Conservation (phyloP, 2,329 filamentous ascomycete species). For the Stemphylium vesicarium region DNA sequence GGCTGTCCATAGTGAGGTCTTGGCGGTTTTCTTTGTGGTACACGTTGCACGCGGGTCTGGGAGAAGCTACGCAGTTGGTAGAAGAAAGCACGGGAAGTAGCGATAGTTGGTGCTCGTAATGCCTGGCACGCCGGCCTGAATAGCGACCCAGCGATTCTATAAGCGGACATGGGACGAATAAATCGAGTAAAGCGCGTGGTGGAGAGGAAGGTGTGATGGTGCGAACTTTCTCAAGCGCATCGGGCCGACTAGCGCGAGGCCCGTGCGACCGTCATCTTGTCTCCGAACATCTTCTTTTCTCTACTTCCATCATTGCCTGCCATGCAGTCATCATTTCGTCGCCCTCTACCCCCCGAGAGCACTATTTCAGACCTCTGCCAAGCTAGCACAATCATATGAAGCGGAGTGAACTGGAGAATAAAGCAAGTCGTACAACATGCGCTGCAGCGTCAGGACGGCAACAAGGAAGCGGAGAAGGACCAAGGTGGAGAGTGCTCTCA, state of each 20-base stretch:
- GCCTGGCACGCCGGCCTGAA: conserved; percentile 5
- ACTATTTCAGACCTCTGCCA: no score
- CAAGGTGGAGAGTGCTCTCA: no score
- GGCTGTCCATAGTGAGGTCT: conserved; percentile 8
- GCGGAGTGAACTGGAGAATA: no score
- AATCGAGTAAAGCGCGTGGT: conserved; percentile 1
- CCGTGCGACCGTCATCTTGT: conserved; percentile 1
- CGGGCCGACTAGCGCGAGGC: conserved; percentile 13
- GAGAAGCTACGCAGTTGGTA: conserved; percentile 7
- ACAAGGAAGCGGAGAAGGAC: no score
- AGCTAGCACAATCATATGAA: no score
- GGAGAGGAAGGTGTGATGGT: conserved; percentile 9
- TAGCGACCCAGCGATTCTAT: conserved; percentile 4
- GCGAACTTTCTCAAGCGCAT: conserved; percentile 15
- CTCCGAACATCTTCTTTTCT: neutral
- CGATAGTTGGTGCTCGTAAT: neutral
- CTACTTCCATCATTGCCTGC: neutral
- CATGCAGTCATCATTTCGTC: no score
- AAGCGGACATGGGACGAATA: conserved; percentile 14
- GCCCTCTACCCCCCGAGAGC: no score
- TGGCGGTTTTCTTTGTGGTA: conserved; percentile 7
- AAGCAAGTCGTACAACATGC: no score
- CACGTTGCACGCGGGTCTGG: conserved; percentile 9
- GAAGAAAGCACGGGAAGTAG: neutral
- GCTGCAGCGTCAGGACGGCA: no score